Base-by-base conservation (phyloP, 2,329 filamentous ascomycete species). In the Chalara sp. region DNA sequence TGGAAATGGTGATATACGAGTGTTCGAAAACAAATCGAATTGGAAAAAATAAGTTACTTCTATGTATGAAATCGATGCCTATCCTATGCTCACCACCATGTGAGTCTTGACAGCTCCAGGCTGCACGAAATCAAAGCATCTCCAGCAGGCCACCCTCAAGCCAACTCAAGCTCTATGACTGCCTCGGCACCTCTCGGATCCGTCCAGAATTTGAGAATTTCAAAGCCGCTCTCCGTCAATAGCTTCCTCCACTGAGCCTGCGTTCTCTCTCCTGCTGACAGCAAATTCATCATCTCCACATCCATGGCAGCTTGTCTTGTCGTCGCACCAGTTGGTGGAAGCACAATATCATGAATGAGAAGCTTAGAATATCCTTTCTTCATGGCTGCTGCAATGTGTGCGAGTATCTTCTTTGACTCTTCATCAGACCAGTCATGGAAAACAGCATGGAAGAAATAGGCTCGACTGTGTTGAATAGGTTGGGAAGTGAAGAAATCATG, bases 401-500 rank as follows among this genome's bases (percentile, higher is more conserved):
- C 3, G n/a, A 45, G 43, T 6, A 45, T 12, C 21, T 45, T 13
- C 32, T 45, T 13, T 8, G 21, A 45, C n/a, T 45, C n/a, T 32
- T 45, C 11, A n/a, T 45, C 43, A 3, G 43, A 45, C 43, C 43
- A 45, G 29, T 45, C 43, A n/a, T 45, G 43, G 21, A 29, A 29
- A 30, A 45, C 32, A 8, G 21, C 43, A 28, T 30, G 43, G 43
- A 45, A 45, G 21, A 45, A 45, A 30, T 45, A 45, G 6, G 32
- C 8, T 29, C 30, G 29, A 6, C 29, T 45, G 32, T 30, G 12
- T 45, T 45, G n/a, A 13, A 68, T 50, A 1, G 65, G 65, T 50
- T 70, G 65, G 0, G 60, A 55, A 6, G 58, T 55, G 53, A 69
- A 69, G 56, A 69, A 66, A 46, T 66, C 63, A 53, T 69, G 60